Evolutionary conservation across 2,329 filamentous ascomycete genomes (phyloP), one percentile per base, ranked within the genome.

Genomic region (Lithohypha guttulata): DNA sequence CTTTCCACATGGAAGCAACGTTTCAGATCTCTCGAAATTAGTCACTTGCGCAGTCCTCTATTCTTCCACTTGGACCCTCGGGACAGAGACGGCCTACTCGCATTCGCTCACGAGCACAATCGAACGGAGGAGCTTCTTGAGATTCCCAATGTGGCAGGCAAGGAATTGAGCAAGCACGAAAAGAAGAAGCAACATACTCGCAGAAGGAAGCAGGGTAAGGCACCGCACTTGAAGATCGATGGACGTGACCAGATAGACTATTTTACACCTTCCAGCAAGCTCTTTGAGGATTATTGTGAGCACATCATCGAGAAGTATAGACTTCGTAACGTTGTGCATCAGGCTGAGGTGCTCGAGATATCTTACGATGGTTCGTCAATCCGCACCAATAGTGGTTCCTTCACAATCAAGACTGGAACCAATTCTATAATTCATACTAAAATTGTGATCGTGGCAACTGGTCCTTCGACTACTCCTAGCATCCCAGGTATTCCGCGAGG

Each of bases 61-160:
- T 81, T 87, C 52, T 89, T 85, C 63, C 83, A 91, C 53, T 68
- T 84, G 10, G 82, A 89, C 52, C 83, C 83, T 0, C 66, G 72
- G 1, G 82, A 89, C 56, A 68, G 81, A 2, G 83, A 89, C 60
- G 78, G 78, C 0, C 61, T 89, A 50, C 61, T 87, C 15, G 78
- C 76, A 1, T 82, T 79, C 58, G 71, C 80, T 0, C 76, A 81
- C 50, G 68, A 72, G 41, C 64, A 70, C 13, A 69, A 69, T 0
- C 61, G 76, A n/a, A 70, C 76, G 42, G 58, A 61, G 4, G 81
- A 89, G 51, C 59, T 86, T 6, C 65, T 72, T 32, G 80, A 87
- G 59, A 79, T 89, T 33, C 63, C 70, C 0, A 78, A 79, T 2
- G 85, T 82, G 46, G 82, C 86, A 0, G 83, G 84, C 0, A 84